These are phyloP conservation scores for Glonium stellatum DNA, from an alignment of 495 filamentous ascomycete species.

Conservation along the genomic window DNA sequence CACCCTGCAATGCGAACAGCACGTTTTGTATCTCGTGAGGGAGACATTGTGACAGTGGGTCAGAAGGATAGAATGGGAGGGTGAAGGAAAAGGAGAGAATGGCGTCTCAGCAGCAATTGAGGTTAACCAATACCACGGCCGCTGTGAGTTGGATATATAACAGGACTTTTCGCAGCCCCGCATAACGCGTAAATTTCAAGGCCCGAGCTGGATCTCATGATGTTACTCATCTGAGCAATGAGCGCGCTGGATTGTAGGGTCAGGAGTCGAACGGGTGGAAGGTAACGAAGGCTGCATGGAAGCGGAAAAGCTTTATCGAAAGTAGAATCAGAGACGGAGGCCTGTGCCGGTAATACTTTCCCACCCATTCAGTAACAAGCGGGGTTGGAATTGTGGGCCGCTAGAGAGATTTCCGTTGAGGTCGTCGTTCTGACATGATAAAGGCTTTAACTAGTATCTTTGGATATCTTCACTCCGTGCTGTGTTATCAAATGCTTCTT, in stretches of 20 bases:
- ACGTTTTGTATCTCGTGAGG: conserved; percentile 14
- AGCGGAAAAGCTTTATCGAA: conserved; percentile 3
- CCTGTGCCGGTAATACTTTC: not conserved
- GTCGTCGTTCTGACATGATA: no score
- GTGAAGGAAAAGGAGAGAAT: not conserved
- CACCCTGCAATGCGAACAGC: conserved; percentile 22
- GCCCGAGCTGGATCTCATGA: not conserved
- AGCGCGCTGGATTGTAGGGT: not conserved
- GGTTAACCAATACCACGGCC: not conserved
- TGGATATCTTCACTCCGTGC: no score
- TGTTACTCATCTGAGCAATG: not conserved
- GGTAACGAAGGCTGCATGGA: not conserved
- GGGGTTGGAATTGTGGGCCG: not conserved
- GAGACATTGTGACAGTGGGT: not conserved
- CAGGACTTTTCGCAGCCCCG: not conserved
- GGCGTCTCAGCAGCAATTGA: not conserved
- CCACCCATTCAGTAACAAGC: no score
- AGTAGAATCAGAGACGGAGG: not conserved
- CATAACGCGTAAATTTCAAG: not conserved
- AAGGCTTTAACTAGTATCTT: no score
- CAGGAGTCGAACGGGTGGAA: not conserved
- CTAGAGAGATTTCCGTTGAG: not conserved
- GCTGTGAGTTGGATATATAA: conserved; percentile 4
- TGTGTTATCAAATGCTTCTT: no score
- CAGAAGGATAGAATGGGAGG: not conserved